Evolutionary conservation across 306 rosid genomes (phyloP).

Genomic region (Acmispon strigosus): DNA sequence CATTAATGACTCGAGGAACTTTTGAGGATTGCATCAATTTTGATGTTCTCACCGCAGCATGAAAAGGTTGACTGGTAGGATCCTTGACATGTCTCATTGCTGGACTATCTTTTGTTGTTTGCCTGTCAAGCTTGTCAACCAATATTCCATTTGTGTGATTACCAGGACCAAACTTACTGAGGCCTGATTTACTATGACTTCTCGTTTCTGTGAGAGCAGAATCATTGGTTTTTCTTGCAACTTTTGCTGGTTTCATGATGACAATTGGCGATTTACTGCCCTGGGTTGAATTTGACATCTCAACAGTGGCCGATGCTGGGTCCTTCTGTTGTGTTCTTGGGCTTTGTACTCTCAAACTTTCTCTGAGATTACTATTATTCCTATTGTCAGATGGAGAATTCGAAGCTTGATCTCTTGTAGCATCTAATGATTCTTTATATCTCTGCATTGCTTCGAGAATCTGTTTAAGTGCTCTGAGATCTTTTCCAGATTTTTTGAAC

Average conservation of each 20-base stretch:
- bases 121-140: constrained; percentile 33
- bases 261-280: constrained; percentile 45
- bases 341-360: constrained; percentile 40
- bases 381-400: constrained; percentile 33
- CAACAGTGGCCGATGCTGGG: constrained; percentile 18
- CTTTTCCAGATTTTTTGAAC: constrained; percentile 87
- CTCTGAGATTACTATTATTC: constrained; percentile 28
- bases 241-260: constrained; percentile 56
- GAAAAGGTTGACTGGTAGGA: constrained; percentile 22
- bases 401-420: constrained; percentile 48
- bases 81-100: constrained; percentile 27
- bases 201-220: constrained; percentile 25
- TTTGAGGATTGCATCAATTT: constrained; percentile 39
- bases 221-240: constrained; percentile 28
- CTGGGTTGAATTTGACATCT: constrained; percentile 30
- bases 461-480: constrained; percentile 93
- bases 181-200: constrained; percentile 27
- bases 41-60: constrained; percentile 32
- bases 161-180: constrained; percentile 8
- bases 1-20: constrained; percentile 26
- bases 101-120: constrained; percentile 32
- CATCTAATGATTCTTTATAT: constrained; percentile 40
- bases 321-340: constrained; percentile 38
- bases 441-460: constrained; percentile 89
- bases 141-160: constrained; percentile 28